Conservation (phyloP, 2,329 filamentous ascomycete genomes). For the Xylariaceae sp. region DNA sequence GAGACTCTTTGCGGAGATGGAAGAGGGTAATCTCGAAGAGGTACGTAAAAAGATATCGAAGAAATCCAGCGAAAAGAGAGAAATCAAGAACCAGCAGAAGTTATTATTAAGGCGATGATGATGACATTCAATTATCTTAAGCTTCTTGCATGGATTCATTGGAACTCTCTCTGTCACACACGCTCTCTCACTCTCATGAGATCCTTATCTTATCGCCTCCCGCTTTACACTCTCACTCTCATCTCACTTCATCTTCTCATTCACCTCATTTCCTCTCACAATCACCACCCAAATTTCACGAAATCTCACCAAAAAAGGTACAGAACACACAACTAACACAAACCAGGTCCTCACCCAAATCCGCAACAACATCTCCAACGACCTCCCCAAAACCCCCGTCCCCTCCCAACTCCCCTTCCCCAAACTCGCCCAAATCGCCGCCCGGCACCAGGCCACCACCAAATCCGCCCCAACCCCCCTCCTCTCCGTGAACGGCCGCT, state of each 20-base stretch:
- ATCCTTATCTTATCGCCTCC: background rate
- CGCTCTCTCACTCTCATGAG: background rate
- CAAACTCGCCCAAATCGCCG: slow-evolving; percentile 43
- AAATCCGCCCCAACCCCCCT: slow-evolving; percentile 37
- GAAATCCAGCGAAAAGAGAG: background rate
- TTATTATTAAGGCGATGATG: background rate
- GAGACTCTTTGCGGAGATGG: slow-evolving; percentile 49
- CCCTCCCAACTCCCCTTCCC: slow-evolving; percentile 35
- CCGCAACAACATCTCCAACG: slow-evolving; percentile 22
- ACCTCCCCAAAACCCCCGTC: slow-evolving; percentile 14
- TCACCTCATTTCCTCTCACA: slow-evolving; percentile 19
- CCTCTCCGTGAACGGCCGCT: slow-evolving; percentile 48
- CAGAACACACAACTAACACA: background rate
- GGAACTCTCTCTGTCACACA: background rate
- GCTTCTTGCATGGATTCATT: background rate
- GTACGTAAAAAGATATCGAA: slow-evolving; percentile 39
- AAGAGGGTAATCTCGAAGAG: slow-evolving; percentile 55
- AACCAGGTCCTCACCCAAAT: slow-evolving; percentile 14
- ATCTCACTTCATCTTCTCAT: background rate
- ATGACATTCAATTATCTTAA: background rate
- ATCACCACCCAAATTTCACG: too few relatives aligned
- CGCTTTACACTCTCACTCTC: background rate
- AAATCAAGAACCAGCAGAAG: background rate
- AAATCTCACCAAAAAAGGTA: too few relatives aligned
- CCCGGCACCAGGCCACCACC: slow-evolving; percentile 44